phyloP scores from a whole-genome alignment of 2,329 filamentous ascomycete species.

The Triangularia verruculosa region DNA sequence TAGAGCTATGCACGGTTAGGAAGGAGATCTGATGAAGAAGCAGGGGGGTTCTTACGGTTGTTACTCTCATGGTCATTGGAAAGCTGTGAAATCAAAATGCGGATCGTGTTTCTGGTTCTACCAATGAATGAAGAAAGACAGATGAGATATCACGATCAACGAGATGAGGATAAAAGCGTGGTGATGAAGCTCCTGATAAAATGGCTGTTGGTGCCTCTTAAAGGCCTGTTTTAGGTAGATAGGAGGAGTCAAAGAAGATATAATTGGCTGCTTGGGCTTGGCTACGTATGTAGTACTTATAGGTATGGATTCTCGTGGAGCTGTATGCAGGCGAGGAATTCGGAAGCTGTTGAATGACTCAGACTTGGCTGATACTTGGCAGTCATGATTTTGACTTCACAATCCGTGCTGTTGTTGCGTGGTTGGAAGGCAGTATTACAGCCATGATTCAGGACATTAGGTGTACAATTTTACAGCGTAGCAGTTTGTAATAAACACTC shows the following conservation, averaged over 20 bases:
- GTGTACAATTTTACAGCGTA: too few species aligned
- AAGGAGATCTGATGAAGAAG: background rate
- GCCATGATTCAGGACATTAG: background rate
- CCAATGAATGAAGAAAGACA: background rate
- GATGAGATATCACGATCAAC: background rate
- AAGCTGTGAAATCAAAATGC: too few species aligned
- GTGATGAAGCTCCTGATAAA: too few species aligned
- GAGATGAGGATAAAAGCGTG: too few species aligned
- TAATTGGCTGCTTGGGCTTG: background rate
- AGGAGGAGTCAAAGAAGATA: background rate
- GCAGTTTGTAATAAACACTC: too few species aligned
- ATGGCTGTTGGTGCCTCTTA: background rate
- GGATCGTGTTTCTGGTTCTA: too few species aligned
- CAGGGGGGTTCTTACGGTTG: slow-evolving; percentile 16
- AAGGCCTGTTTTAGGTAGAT: background rate
- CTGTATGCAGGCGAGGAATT: background rate
- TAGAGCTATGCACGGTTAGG: slow-evolving; percentile 49
- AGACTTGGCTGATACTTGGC: background rate
- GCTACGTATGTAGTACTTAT: background rate
- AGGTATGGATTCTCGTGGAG: background rate
- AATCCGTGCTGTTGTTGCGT: background rate
- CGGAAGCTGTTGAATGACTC: background rate
- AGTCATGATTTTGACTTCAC: background rate
- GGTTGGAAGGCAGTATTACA: background rate
- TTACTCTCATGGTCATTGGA: slow-evolving; percentile 24